Percentiles rank a stretch among this genome's conserved stretches.
Conservation (phyloP, 768 basidiomycete genomes). For the Naganishia vaughanmartiniae region DNA sequence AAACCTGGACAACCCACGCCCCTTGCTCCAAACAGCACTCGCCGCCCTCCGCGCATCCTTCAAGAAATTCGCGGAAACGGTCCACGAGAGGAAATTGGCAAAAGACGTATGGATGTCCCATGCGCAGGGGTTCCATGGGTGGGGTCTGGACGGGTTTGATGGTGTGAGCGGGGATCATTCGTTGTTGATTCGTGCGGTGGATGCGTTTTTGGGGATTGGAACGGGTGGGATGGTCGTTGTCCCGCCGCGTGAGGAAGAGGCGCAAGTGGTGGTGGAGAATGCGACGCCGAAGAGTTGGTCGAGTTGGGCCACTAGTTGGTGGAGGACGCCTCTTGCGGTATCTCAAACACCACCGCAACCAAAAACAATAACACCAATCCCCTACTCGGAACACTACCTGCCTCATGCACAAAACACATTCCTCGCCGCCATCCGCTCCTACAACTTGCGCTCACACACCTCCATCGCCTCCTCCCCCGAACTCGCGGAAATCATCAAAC, state of each 20-base stretch:
- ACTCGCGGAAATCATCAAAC: constrained; percentile 10
- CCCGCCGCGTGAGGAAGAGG: not conserved
- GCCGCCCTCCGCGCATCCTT: constrained; percentile 25
- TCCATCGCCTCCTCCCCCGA: not conserved
- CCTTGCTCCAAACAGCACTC: constrained; percentile 18
- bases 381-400: constrained; percentile 30
- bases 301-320: too few relatives aligned
- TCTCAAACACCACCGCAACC: not conserved
- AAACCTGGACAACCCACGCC: not conserved
- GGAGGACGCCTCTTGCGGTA: not conserved
- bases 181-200: constrained; percentile 29
- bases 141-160: constrained; percentile 30
- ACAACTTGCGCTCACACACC: constrained; percentile 21
- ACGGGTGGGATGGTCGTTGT: constrained; percentile 7
- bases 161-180: constrained; percentile 30
- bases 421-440: constrained; percentile 20
- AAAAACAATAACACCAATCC: constrained; percentile 12
- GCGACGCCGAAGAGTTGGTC: too few relatives aligned
- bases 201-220: constrained; percentile 29
- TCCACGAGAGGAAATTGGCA: constrained; percentile 22
- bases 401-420: constrained; percentile 17
- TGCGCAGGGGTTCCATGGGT: constrained; percentile 33
- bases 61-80: constrained; percentile 29
- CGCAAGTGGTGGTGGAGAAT: too few relatives aligned
- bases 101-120: constrained; percentile 34